Base-by-base conservation (phyloP, 2,329 filamentous ascomycete species). In the Fusarium foetens region DNA sequence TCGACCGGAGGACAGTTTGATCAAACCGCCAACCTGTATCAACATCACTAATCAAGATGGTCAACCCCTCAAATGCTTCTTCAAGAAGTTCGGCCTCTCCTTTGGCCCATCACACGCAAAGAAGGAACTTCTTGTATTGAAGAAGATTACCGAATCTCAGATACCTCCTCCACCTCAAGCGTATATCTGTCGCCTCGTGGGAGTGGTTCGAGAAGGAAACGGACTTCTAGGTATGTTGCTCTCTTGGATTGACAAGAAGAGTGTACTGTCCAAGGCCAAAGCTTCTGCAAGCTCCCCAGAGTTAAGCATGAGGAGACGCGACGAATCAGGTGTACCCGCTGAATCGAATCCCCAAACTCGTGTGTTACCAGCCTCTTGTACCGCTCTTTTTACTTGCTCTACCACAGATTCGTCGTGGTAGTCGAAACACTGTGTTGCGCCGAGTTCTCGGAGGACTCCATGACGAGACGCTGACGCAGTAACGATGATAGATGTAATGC, bases 141-240 rank as follows among this genome's bases (percentile, higher is more conserved):
- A 29, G 31, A 19, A 48, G 3, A 23, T 58, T 16, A 11, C 4
- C 3, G 9, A n/a, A 14, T 10, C 41, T 3, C 10, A 29, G 3
- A 48, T 23, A 14, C 31, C 41, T 5, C 2, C 4, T 0, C 21
- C 41, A 0, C 33, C 54, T 2, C 7, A 38, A 21, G 29, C 54
- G 7, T 19, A 48, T 14, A 35, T 58, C 23, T 58, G 41, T 17
- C 19, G 8, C 5, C 14, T 38, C 0, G 6, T 21, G 8, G 54
- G 41, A 0, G 41, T 58, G 0, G 41, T 58, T 14, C 31, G 6
- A 10, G 8, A 58, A 16, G 25, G 11, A 0, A 12, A 11, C n/a
- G 23, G 41, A 4, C 8, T 58, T 2, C 13, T 58, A 1, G 54
- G 54, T 9, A 58, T 58, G 41, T 6, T 58, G 2, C 38, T 58